Evolutionary conservation across 345 rosid species (phyloP).

Genomic region (Euphorbia tirucalli): DNA sequence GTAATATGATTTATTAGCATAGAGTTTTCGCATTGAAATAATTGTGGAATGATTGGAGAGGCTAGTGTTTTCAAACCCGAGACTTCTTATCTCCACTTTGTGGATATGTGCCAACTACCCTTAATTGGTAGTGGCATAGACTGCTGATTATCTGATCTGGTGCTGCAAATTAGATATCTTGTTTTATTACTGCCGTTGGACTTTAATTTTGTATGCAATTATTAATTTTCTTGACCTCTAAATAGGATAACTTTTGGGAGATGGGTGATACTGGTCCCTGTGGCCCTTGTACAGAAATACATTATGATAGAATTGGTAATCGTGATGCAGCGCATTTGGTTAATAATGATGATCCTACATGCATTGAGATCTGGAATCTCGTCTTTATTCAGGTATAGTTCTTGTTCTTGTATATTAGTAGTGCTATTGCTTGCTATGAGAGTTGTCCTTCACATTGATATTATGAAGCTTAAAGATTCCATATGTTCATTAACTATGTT

Average conservation of each 20-base stretch:
- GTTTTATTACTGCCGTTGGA: neutral
- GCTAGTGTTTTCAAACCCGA: neutral
- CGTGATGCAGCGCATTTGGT: constrained; percentile 83
- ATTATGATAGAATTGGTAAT: constrained; percentile 83
- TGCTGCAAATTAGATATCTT: neutral
- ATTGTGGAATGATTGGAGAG: neutral
- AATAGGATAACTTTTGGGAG: constrained; percentile 97
- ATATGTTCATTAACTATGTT: neutral
- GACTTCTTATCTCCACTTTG: neutral
- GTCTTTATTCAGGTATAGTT: constrained; percentile 86
- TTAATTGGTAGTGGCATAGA: neutral
- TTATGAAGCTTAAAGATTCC: neutral
- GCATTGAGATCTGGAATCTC: constrained; percentile 97
- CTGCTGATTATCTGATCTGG: neutral
- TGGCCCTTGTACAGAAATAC: constrained; percentile 98
- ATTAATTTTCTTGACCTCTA: constrained; percentile 11
- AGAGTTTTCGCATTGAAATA: too few species aligned
- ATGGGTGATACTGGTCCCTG: constrained; percentile 99
- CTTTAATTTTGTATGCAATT: neutral
- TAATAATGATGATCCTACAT: constrained; percentile 94
- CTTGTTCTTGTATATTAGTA: neutral
- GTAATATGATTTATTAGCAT: neutral
- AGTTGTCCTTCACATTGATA: neutral
- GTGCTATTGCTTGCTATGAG: neutral
- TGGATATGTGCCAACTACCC: neutral